Conservation (phyloP, 495 filamentous ascomycete species). For the Penicillium ochrochloron region DNA sequence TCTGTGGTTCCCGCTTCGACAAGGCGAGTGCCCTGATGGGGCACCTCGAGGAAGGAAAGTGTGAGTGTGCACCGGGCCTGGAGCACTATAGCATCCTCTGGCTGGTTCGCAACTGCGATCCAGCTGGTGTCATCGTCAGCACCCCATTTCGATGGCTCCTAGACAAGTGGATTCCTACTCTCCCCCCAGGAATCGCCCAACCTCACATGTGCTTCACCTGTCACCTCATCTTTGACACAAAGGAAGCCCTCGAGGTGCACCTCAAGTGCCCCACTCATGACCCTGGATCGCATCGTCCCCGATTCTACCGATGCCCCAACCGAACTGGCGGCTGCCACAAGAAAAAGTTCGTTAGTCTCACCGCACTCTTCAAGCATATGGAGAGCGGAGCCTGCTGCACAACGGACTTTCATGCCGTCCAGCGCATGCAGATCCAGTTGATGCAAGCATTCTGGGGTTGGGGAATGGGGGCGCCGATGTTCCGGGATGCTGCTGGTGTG, state of each 20-base stretch:
- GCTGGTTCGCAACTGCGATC: background rate
- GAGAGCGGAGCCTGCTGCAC: background rate
- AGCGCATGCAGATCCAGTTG: background rate
- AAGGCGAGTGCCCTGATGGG: background rate
- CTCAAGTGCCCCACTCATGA: background rate
- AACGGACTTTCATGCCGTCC: background rate
- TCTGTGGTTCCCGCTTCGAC: background rate
- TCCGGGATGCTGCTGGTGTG: background rate
- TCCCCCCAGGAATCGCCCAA: background rate
- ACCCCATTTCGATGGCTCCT: background rate
- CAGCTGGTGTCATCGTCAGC: background rate
- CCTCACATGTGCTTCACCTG: background rate
- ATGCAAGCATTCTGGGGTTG: background rate
- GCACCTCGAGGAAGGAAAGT: background rate
- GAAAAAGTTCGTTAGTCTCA: background rate
- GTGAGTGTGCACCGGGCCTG: background rate
- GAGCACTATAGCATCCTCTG: conserved; percentile 2
- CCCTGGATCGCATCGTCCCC: background rate
- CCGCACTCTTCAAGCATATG: background rate
- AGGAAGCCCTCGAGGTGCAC: background rate
- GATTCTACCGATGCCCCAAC: background rate
- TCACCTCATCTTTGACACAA: background rate
- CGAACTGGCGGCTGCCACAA: background rate
- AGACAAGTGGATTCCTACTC: background rate
- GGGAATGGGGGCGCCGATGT: background rate